Base-by-base conservation (phyloP, 345 rosid genomes). In the Arabis alpina region DNA sequence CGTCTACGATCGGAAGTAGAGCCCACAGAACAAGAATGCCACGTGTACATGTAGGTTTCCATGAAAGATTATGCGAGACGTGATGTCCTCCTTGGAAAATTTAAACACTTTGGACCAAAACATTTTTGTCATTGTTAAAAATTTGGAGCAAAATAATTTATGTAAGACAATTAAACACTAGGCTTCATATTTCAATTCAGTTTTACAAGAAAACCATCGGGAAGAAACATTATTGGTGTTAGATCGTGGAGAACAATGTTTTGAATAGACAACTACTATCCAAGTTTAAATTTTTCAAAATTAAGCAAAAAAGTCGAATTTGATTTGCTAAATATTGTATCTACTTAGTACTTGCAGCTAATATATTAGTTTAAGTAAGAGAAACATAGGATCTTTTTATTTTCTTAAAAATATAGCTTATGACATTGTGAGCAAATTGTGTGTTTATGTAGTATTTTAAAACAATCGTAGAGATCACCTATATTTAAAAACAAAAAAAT, bases 11-110 rank as follows among this genome's bases (percentile, higher is more conserved):
- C 71, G 47, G 16, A 57, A 13, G 72, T 58, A 58, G 61, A 66
- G 53, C 66, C 72, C 61, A 57, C 48, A 53, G 60, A 6, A 50
- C 72, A 54, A 73, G 61, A 51, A 66, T 65, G 77, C 54, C 71
- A 73, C 77, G 71, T 64, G 65, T 49, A 8, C 24, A 4, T 15
- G 36, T 40, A 50, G 51, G 67, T 11, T 60, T 28, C 9, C 9
- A 42, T 30, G 50, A 45, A 34, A 14, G 34, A 55, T 56, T 64
- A 34, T 34, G 58, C 44, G 58, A 56, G 71, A 73, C 71, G 76
- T 72, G 76, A 63, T 64, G 5, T 12, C 57, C 48, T 68, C 64
- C 8, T 63, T 64, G 56, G 10, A 63, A 52, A 36, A 6, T 63
- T 1, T 11, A 2, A 63, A 48, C 55, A 32, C 54, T 47, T 28